phyloP scores from a whole-genome alignment of 75 land plant genomes.

The Selaginella tamariscina region DNA sequence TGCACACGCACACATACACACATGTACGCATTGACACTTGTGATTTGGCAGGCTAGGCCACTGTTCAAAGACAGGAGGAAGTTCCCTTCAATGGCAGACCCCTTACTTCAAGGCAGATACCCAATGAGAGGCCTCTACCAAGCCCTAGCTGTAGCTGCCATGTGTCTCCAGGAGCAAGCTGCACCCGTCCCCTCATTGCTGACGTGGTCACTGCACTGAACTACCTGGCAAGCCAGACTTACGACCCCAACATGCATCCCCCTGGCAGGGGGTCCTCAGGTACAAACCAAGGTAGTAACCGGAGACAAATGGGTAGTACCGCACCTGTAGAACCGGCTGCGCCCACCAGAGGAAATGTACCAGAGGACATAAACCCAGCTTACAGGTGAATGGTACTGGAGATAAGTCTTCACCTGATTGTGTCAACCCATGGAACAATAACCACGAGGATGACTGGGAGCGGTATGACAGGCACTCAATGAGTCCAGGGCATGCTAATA shows the following conservation, averaged over 20 bases:
- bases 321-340: not conserved
- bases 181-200: constrained; percentile 34
- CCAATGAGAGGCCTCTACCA: constrained; percentile 47
- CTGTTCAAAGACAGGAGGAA: constrained; percentile 35
- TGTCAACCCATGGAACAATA: not conserved
- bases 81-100: constrained; percentile 36
- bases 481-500: not conserved
- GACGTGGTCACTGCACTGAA: constrained; percentile 44
- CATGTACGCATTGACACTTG: not conserved
- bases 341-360: not conserved
- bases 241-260: constrained; percentile 26
- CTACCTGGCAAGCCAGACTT: constrained; percentile 30
- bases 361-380: not conserved
- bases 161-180: constrained; percentile 42
- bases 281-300: too few relatives aligned
- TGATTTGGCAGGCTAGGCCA: constrained; percentile 29
- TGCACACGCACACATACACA: too few relatives aligned
- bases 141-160: constrained; percentile 45
- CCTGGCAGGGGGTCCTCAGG: too few relatives aligned
- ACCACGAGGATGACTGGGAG: not conserved
- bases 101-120: constrained; percentile 24
- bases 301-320: too few relatives aligned
- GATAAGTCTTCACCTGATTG: not conserved
- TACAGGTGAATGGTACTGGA: not conserved
- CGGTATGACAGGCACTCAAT: not conserved